These are phyloP conservation scores for Didymosphaeria variabile DNA, from an alignment of 2,329 filamentous ascomycete species.

Conservation along the genomic window DNA sequence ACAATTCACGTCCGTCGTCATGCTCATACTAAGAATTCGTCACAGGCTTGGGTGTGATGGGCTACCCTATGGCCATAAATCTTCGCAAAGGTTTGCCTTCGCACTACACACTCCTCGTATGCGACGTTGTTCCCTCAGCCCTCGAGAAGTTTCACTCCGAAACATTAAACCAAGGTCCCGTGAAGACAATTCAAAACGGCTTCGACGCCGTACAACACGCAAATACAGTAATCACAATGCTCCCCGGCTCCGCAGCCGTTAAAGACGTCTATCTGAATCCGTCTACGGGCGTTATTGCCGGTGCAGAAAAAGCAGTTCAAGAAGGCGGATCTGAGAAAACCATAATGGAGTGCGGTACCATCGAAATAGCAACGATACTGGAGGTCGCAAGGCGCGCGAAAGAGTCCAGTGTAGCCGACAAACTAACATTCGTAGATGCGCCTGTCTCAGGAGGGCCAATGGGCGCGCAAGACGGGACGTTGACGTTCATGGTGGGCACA, in stretches of 20 bases:
- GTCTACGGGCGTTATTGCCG: constrained; percentile 51
- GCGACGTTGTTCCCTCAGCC: constrained; percentile 51
- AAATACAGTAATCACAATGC: constrained; percentile 54
- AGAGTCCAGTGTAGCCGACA: constrained; percentile 54
- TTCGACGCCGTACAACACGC: constrained; percentile 51
- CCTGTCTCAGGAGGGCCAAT: constrained; percentile 96
- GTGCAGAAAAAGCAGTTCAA: constrained; percentile 47
- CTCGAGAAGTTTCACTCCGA: constrained; percentile 51
- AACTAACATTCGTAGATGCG: constrained; percentile 84
- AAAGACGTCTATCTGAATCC: constrained; percentile 54
- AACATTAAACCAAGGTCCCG: constrained; percentile 43
- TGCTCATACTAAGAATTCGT: constrained; percentile 12
- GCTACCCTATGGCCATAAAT: constrained; percentile 55
- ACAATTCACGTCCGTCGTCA: background rate
- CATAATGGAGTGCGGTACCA: constrained; percentile 97
- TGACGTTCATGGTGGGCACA: constrained; percentile 94
- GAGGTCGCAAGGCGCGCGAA: constrained; percentile 76
- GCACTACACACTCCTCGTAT: constrained; percentile 46
- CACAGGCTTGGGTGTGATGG: constrained; percentile 53
- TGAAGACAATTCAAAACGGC: constrained; percentile 49
- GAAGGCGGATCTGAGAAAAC: constrained; percentile 65
- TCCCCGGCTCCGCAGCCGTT: constrained; percentile 50
- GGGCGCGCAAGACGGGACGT: constrained; percentile 81
- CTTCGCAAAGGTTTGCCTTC: constrained; percentile 48
- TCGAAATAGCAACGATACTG: constrained; percentile 85